phyloP scores from a whole-genome alignment of 179 eudicot genomes.

The Silene coronaria region DNA sequence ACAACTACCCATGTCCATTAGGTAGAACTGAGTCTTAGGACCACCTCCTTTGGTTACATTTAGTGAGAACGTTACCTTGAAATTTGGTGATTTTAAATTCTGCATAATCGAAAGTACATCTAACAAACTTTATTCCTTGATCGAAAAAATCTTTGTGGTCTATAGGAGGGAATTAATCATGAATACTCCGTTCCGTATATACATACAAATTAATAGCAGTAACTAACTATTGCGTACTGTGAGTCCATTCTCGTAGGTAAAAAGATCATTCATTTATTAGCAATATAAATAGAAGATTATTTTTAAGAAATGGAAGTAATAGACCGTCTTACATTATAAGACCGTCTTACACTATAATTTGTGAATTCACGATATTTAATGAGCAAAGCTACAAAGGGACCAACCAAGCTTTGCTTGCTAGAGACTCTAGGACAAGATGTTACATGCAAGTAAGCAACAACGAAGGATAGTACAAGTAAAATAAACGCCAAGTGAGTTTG shows the following conservation, averaged over 20 bases:
- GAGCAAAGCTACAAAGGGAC: too few species aligned
- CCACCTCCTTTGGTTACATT: constrained; percentile 48
- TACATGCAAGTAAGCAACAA: background rate
- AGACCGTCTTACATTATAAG: background rate
- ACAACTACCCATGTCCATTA: constrained; percentile 72
- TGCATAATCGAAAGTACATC: constrained; percentile 6
- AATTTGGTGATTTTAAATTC: constrained; percentile 56
- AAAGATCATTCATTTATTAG: too few species aligned
- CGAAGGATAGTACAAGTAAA: too few species aligned
- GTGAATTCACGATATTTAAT: too few species aligned
- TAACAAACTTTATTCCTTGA: background rate
- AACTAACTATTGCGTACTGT: too few species aligned
- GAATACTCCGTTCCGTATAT: too few species aligned
- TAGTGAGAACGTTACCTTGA: constrained; percentile 46
- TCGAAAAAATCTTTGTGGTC: background rate
- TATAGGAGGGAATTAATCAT: background rate
- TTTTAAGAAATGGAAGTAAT: too few species aligned
- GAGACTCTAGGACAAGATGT: background rate
- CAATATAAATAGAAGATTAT: too few species aligned
- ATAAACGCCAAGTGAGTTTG: background rate
- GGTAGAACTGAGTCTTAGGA: constrained; percentile 43
- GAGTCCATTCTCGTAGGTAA: too few species aligned
- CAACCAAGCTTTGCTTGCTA: background rate
- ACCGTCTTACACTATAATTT: background rate
- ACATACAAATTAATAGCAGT: too few species aligned